Conservation (phyloP, 257 asterid genomes). For the Nicotiana tomentosiformis region DNA sequence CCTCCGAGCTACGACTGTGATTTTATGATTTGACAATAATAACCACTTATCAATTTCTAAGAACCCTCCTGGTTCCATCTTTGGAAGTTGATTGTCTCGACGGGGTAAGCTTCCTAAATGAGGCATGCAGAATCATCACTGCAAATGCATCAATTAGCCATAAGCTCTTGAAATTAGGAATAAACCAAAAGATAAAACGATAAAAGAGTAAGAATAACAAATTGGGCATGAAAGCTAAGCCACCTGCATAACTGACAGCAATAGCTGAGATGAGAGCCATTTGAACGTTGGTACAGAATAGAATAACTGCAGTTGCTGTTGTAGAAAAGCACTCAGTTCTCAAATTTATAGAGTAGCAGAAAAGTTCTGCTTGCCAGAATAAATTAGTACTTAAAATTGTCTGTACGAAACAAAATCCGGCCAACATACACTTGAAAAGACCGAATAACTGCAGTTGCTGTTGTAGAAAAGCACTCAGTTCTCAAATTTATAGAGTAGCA, state of each 20-base stretch:
- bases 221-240: neutral
- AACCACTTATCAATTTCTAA: slow-evolving; percentile 18
- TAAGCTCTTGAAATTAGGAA: neutral
- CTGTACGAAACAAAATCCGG: neutral
- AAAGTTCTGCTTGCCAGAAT: neutral
- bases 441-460: slow-evolving; percentile 59
- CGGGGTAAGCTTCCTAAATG: slow-evolving; percentile 74
- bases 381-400: neutral
- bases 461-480: slow-evolving; percentile 18
- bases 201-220: neutral
- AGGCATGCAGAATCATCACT: slow-evolving; percentile 80
- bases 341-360: neutral
- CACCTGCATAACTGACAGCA: slow-evolving; percentile 79
- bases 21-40: neutral
- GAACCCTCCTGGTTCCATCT: slow-evolving; percentile 31
- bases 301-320: slow-evolving; percentile 69
- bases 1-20: neutral
- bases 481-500: too few relatives aligned
- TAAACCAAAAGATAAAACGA: neutral
- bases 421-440: neutral
- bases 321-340: slow-evolving; percentile 13
- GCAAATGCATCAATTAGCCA: slow-evolving; percentile 20
- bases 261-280: slow-evolving; percentile 57
- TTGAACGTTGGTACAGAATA: slow-evolving; percentile 61
- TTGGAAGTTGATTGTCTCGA: slow-evolving; percentile 40